A percentile compares a stretch with the other conserved stretches of the same genome.
These are phyloP conservation scores for Laguncularia racemosa DNA, from an alignment of 345 rosid genomes.

Conservation along the genomic window DNA sequence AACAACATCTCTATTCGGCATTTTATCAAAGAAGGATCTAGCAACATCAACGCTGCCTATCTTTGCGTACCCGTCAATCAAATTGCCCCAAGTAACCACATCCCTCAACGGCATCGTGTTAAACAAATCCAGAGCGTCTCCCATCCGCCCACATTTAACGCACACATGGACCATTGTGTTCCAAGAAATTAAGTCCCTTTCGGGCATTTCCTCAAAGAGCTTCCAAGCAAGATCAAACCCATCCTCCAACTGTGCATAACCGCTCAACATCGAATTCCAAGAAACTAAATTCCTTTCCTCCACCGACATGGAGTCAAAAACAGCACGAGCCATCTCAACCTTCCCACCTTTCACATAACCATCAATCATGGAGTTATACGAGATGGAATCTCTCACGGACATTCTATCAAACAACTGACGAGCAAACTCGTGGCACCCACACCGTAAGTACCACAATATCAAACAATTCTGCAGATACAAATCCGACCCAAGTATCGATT, in stretches of 20 bases:
- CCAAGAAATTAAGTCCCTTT: conserved; percentile 40
- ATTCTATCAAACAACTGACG: conserved; percentile 30
- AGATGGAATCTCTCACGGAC: conserved; percentile 28
- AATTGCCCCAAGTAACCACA: conserved; percentile 35
- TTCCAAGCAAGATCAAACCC: conserved; percentile 33
- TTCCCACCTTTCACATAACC: conserved; percentile 46
- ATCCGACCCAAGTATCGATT: conserved; percentile 20
- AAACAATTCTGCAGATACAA: conserved; percentile 37
- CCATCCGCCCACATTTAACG: conserved; percentile 29
- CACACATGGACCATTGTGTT: conserved; percentile 38
- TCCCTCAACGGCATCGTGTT: conserved; percentile 36
- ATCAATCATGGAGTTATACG: conserved; percentile 40
- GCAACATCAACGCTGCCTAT: conserved; percentile 21
- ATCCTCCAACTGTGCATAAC: conserved; percentile 25
- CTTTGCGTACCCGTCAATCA: conserved; percentile 40
- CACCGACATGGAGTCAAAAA: conserved; percentile 42
- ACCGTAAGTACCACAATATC: conserved; percentile 16
- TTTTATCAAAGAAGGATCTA: conserved; percentile 25
- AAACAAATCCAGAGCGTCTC: conserved; percentile 32
- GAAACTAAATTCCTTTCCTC: conserved; percentile 38
- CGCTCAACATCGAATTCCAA: conserved; percentile 69
- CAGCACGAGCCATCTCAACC: conserved; percentile 29
- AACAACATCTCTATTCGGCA: conserved; percentile 34
- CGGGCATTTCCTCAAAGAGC: conserved; percentile 47
- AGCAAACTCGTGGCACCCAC: conserved; percentile 18